A percentile compares a stretch with the other conserved stretches of the same genome.
phyloP scores from a whole-genome alignment of 805 yeast species.

The Zygotorulaspora florentina region DNA sequence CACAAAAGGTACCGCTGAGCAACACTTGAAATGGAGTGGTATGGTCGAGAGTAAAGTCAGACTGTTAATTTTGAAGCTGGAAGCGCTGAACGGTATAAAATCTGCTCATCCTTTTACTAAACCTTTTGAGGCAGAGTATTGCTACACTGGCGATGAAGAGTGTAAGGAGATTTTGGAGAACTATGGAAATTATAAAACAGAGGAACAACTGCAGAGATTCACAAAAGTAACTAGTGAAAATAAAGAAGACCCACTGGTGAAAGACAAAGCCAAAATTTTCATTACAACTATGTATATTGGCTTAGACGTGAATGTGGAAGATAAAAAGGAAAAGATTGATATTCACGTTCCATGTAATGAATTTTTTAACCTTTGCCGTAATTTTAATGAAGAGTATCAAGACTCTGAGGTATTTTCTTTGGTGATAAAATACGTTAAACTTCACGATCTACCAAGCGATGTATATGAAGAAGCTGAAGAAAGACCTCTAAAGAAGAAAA shows the following conservation, averaged over 20 bases:
- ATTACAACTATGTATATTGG: constrained; percentile 81
- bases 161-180: constrained; percentile 53
- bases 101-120: constrained; percentile 90
- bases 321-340: constrained; percentile 63
- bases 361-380: constrained; percentile 73
- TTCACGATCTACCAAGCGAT: constrained; percentile 77
- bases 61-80: constrained; percentile 76
- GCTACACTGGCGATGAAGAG: constrained; percentile 49
- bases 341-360: constrained; percentile 88
- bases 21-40: constrained; percentile 89
- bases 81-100: constrained; percentile 65
- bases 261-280: constrained; percentile 41
- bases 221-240: constrained; percentile 37
- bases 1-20: constrained; percentile 69
- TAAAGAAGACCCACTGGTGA: constrained; percentile 32
- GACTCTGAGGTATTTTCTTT: constrained; percentile 50
- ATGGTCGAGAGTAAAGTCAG: constrained; percentile 86
- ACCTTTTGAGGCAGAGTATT: constrained; percentile 55
- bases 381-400: constrained; percentile 64
- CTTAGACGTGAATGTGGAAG: constrained; percentile 46
- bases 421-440: constrained; percentile 66
- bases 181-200: constrained; percentile 60
- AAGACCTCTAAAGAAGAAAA: constrained; percentile 60
- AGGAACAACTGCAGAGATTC: constrained; percentile 31
- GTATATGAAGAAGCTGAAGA: constrained; percentile 77